Conservation (phyloP, 129 eudicot genomes). For the Solidago caesia region DNA sequence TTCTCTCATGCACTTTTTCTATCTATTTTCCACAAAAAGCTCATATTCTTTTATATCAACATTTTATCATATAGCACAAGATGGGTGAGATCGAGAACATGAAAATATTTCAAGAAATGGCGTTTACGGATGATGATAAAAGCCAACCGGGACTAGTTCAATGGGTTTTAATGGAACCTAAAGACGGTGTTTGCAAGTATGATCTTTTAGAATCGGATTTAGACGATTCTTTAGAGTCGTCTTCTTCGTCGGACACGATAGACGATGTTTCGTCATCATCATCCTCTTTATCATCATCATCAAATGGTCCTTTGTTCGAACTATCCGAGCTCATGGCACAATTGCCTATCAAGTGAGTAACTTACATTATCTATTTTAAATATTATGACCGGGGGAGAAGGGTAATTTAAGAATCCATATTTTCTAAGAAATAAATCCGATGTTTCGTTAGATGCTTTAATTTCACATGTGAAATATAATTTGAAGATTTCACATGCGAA, state of each 20-base stretch:
- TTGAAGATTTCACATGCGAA: too few relatives aligned
- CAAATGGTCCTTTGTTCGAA: slow-evolving; percentile 55
- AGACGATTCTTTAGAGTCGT: slow-evolving; percentile 30
- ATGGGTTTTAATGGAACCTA: slow-evolving; percentile 46
- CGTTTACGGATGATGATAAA: slow-evolving; percentile 12
- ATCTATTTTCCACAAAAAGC: slow-evolving; percentile 5
- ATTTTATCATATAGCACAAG: slow-evolving; percentile 27
- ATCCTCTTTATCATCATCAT: slow-evolving; percentile 22
- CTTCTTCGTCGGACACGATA: slow-evolving; percentile 37
- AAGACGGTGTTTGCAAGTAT: slow-evolving; percentile 18
- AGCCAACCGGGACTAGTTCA: slow-evolving; percentile 17
- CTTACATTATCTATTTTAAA: background rate
- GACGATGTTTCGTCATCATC: slow-evolving; percentile 54
- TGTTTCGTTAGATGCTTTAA: too few relatives aligned
- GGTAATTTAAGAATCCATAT: too few relatives aligned
- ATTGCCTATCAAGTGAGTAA: slow-evolving; percentile 81
- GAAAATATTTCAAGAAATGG: slow-evolving; percentile 24
- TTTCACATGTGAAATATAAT: too few relatives aligned
- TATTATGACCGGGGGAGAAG: background rate
- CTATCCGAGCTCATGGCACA: slow-evolving; percentile 76
- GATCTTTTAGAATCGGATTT: slow-evolving; percentile 34
- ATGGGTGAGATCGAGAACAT: slow-evolving; percentile 28
- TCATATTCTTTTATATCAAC: background rate
- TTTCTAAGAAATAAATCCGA: too few relatives aligned
- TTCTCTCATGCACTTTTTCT: slow-evolving; percentile 13